These are phyloP conservation scores for Colletotrichum sp. DNA, from an alignment of 2,329 filamentous ascomycete genomes.

Conservation along the genomic window DNA sequence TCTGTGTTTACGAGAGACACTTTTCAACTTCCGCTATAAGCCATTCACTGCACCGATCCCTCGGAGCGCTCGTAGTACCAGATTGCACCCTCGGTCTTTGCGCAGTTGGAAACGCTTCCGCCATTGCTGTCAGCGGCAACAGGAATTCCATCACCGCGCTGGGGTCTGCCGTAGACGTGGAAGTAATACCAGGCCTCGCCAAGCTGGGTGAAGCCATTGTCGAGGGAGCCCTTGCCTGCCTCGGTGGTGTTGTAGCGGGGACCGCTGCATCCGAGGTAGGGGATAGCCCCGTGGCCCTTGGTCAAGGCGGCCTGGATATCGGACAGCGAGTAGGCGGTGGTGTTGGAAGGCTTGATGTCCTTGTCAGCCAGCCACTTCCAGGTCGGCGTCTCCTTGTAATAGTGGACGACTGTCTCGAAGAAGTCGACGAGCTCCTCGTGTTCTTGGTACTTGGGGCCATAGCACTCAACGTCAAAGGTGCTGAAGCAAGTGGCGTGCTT, in stretches of 20 bases:
- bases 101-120: constrained; percentile 57
- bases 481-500: constrained; percentile 73
- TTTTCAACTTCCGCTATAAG: not conserved
- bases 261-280: constrained; percentile 66
- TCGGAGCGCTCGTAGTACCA: constrained; percentile 56
- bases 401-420: constrained; percentile 63
- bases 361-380: constrained; percentile 61
- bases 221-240: constrained; percentile 56
- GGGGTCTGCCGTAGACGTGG: constrained; percentile 62
- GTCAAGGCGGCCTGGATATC: constrained; percentile 56
- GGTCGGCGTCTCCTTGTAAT: constrained; percentile 63
- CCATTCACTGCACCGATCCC: constrained; percentile 18
- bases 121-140: constrained; percentile 50
- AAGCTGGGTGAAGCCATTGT: constrained; percentile 61
- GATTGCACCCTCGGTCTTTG: constrained; percentile 54
- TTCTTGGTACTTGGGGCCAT: constrained; percentile 58
- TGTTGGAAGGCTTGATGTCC: constrained; percentile 62
- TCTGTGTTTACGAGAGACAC: not conserved
- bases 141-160: constrained; percentile 51
- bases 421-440: constrained; percentile 67
- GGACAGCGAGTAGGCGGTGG: constrained; percentile 57
- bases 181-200: constrained; percentile 72
- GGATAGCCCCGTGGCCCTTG: constrained; percentile 54
- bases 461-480: constrained; percentile 69
- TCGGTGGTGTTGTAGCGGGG: constrained; percentile 64